Evolutionary conservation across 805 yeast species (phyloP), one percentile per base, ranked within the genome.

Genomic region (Candida peoriensis): DNA sequence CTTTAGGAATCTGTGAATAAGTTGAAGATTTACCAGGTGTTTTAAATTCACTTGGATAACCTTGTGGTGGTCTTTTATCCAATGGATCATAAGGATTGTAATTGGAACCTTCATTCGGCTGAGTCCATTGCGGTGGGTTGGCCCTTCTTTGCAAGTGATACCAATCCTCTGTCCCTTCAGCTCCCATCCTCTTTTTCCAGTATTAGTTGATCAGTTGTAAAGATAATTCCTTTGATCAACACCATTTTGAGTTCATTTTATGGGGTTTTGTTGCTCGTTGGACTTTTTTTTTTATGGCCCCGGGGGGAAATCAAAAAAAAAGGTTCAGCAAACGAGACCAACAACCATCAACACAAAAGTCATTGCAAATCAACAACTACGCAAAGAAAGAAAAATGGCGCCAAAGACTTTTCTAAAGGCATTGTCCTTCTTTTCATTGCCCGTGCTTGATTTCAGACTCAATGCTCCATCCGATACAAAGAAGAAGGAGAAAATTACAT

Each of bases 51-150:
- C 88, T 78, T 1, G 95, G 95, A 44, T 86, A 85, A 3, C 95
- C 95, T 52, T 78, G 78, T 0, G 94, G 73, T 0, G 95, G 95
- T 30, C 95, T 66, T 26, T 64, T 54, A 52, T 85, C 95, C 1
- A 72, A 60, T 0, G 89, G 82, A 52, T 85, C 95, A 50, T 78
- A 86, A 6, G 95, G 95, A 48, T 85, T 85, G 54, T 83, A 86
- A 0, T 43, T 41, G 9, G 55, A 50, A 8, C 45, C 47, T 14
- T 36, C 25, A 2, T 36, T 32, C 8, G 95, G 95, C 2, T 78
- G 84, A 0, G 71, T 70, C 93, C 93, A 82, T 0, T 87, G 88
- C 6, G 72, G 71, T 3, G 93, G 89, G 47, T 82, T 78, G 4
- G 89, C 81, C 37, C 85, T 63, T 61, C 88, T 68, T 29, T 76